Evolutionary conservation across 108 stramenopile species (phyloP).

Genomic region (Epipyxis sp.): DNA sequence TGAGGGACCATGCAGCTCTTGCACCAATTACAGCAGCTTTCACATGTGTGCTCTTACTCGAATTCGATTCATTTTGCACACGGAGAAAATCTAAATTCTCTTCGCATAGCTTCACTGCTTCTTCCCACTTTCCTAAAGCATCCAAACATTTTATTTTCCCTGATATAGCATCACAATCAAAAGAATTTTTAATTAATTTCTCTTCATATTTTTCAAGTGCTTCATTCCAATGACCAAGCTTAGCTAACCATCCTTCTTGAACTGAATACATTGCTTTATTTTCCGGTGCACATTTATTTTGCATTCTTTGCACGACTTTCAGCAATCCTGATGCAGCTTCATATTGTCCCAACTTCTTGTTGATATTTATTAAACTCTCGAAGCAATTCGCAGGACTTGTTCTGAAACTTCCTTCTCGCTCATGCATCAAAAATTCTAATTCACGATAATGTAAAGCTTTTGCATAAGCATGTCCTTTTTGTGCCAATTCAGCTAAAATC

Average conservation of each 20-base stretch:
- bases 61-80: neutral
- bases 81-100: conserved; percentile 5
- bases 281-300: conserved; percentile 40
- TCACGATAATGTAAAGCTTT: conserved; percentile 94
- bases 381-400: conserved; percentile 63
- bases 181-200: conserved; percentile 67
- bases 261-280: conserved; percentile 50
- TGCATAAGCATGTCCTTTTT: conserved; percentile 93
- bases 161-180: conserved; percentile 73
- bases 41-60: conserved; percentile 6
- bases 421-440: no score
- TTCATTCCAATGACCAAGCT: conserved; percentile 90
- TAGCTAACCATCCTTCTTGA: conserved; percentile 86
- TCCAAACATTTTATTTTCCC: conserved; percentile 92
- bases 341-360: conserved; percentile 90
- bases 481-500: conserved; percentile 77
- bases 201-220: conserved; percentile 75
- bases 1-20: conserved; percentile 84
- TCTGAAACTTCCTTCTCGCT: conserved; percentile 76
- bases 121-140: conserved; percentile 85
- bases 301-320: conserved; percentile 51
- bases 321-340: conserved; percentile 93
- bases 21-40: conserved; percentile 77
- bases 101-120: conserved; percentile 67
- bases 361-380: conserved; percentile 88